Base-by-base conservation (phyloP, 1,284 basidiomycete species). In the Cryptococcus maquisensis region DNA sequence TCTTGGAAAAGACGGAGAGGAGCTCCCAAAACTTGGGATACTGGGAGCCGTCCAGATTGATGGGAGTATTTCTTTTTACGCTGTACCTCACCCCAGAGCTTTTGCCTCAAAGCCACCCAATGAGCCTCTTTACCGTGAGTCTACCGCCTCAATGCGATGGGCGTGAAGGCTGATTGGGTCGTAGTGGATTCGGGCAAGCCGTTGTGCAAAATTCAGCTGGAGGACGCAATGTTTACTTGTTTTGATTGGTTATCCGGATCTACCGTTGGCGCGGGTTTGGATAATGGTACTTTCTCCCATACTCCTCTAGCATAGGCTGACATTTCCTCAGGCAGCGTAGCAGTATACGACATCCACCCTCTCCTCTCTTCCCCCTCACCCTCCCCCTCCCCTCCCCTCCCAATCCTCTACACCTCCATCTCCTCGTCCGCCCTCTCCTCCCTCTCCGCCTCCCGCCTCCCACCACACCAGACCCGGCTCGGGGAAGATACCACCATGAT, bases 241-340 rank as follows among this genome's bases (percentile, higher is more conserved):
- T 78, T 94, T 40, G 90, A 93, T 64, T 95, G 90, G 90, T 86
- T 85, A 2, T 90, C 90, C 61, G 89, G 88, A 55, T 84, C 86
- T 54, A 66, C 86, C 4, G 68, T 96, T 3, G 89, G 86, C 2
- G 81, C 87, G 5, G 90, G 90, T 0, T 85, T 86, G 32, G 86
- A 88, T 2, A 88, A 89, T 62, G 91, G 91, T 90, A 52, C 49
- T 76, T 54, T 8, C 7, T 4, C 10, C 10, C n/a, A 43, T 28
- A 38, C 10, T 40, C 20, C 8, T 12, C 18, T 26, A n/a, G 15
- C 51, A 26, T 57, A 39, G 38, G 8, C 32, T 40, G 35, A 47
- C 42, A n/a, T 38, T 49, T 35, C 38, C 42, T 7, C 56, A 92
- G 90, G 90, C 3, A 80, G 79, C 39, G 81, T 93, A 47, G 86